These are phyloP conservation scores for Chalciporus pseudorubinellus DNA, from an alignment of 768 basidiomycete species.

Conservation along the genomic window DNA sequence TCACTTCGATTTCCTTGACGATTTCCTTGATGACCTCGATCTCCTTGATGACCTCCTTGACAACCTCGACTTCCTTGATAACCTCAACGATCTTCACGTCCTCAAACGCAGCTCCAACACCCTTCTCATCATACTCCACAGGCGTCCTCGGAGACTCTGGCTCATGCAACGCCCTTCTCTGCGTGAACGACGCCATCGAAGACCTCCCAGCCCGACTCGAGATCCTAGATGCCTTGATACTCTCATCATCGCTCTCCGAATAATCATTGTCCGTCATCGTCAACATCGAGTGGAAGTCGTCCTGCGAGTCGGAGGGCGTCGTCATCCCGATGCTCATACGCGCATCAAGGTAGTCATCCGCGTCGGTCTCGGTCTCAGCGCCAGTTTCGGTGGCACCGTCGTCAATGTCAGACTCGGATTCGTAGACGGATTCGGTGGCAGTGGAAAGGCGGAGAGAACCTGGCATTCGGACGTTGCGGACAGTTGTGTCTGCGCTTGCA, in stretches of 20 bases:
- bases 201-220: constrained; percentile 30
- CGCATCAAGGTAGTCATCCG: constrained; percentile 75
- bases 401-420: constrained; percentile 44
- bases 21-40: constrained; percentile 22
- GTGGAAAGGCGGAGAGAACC: constrained; percentile 18
- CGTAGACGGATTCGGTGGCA: constrained; percentile 33
- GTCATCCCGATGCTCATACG: constrained; percentile 58
- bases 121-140: constrained; percentile 53
- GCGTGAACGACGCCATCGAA: constrained; percentile 23
- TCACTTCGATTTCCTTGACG: constrained; percentile 36
- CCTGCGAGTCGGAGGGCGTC: constrained; percentile 64
- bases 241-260: constrained; percentile 62
- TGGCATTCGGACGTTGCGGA: constrained; percentile 31
- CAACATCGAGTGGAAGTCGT: constrained; percentile 76
- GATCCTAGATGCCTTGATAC: constrained; percentile 65
- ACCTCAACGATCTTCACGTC: constrained; percentile 32
- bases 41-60: constrained; percentile 30
- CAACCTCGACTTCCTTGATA: constrained; percentile 30
- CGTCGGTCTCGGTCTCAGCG: constrained; percentile 64
- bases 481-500: constrained; percentile 32
- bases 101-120: constrained; percentile 33
- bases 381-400: constrained; percentile 58
- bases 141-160: constrained; percentile 12
- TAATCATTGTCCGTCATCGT: constrained; percentile 69
- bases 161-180: constrained; percentile 7